phyloP scores from a whole-genome alignment of 2,329 filamentous ascomycete genomes.

The Aspergillus sp. region DNA sequence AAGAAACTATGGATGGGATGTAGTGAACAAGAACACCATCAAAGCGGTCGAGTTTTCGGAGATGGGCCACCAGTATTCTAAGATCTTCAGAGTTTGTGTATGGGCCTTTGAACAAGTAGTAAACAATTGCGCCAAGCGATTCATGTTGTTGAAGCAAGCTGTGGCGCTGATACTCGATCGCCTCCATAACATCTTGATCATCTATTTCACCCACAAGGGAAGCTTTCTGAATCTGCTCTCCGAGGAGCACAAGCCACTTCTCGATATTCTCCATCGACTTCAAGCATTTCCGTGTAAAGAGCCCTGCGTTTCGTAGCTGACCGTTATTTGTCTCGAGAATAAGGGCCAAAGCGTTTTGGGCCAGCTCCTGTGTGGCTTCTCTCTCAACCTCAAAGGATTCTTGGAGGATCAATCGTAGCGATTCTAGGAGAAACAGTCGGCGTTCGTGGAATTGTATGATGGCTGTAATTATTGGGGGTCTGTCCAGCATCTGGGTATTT shows the following conservation, averaged over 20 bases:
- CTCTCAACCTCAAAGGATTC: slow-evolving; percentile 67
- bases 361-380: slow-evolving; percentile 57
- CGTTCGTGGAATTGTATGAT: slow-evolving; percentile 88
- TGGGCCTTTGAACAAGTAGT: slow-evolving; percentile 75
- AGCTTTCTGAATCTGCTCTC: slow-evolving; percentile 75
- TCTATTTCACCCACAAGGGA: slow-evolving; percentile 72
- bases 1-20: slow-evolving; percentile 76
- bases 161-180: slow-evolving; percentile 76
- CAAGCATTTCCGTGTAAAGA: slow-evolving; percentile 76
- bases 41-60: slow-evolving; percentile 76
- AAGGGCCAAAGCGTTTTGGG: slow-evolving; percentile 60
- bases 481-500: slow-evolving; percentile 70
- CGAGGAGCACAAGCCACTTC: slow-evolving; percentile 73
- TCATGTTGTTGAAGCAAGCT: slow-evolving; percentile 91
- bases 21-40: slow-evolving; percentile 78
- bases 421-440: slow-evolving; percentile 81
- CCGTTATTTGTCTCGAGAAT: slow-evolving; percentile 62
- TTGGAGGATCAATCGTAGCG: slow-evolving; percentile 77
- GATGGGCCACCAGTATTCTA: slow-evolving; percentile 66
- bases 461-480: slow-evolving; percentile 74
- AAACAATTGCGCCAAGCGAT: slow-evolving; percentile 77
- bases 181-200: slow-evolving; percentile 71
- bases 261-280: slow-evolving; percentile 76
- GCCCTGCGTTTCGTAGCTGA: slow-evolving; percentile 56
- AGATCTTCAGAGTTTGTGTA: slow-evolving; percentile 75